Evolutionary conservation across 257 asterid species (phyloP).

Genomic region (Solanum pimpinellifolium): DNA sequence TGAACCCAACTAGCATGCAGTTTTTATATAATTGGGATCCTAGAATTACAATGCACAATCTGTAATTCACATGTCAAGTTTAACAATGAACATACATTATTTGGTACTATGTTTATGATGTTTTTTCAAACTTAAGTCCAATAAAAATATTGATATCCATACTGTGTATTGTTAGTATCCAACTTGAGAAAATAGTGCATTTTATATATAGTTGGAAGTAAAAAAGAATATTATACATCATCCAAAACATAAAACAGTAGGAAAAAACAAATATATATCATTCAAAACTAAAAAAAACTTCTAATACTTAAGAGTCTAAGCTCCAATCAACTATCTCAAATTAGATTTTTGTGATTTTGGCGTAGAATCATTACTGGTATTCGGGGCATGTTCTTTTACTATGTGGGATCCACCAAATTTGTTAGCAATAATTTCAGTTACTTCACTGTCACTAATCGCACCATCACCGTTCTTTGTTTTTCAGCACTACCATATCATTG

Average conservation of each 20-base stretch:
- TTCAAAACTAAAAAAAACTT: not conserved
- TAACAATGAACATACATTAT: too few species aligned
- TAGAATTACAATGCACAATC: not conserved
- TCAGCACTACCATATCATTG: too few species aligned
- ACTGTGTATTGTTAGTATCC: not conserved
- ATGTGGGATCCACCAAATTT: not conserved
- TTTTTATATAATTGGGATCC: not conserved
- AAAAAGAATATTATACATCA: not conserved
- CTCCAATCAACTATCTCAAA: not conserved
- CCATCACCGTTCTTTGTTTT: too few species aligned
- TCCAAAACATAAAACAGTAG: not conserved
- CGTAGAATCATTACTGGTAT: too few species aligned
- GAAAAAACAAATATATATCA: not conserved
- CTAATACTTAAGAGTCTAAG: too few species aligned
- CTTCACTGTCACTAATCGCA: too few species aligned
- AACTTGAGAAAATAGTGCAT: too few species aligned
- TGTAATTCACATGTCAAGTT: not conserved
- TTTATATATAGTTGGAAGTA: not conserved
- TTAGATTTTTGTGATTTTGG: not conserved
- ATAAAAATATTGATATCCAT: too few species aligned
- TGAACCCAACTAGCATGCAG: not conserved
- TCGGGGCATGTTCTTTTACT: too few species aligned
- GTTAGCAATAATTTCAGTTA: not conserved
- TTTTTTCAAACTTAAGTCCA: too few species aligned
- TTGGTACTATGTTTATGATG: too few species aligned